phyloP scores from a whole-genome alignment of 441 rosid genomes.

The Brassica hybrid region DNA sequence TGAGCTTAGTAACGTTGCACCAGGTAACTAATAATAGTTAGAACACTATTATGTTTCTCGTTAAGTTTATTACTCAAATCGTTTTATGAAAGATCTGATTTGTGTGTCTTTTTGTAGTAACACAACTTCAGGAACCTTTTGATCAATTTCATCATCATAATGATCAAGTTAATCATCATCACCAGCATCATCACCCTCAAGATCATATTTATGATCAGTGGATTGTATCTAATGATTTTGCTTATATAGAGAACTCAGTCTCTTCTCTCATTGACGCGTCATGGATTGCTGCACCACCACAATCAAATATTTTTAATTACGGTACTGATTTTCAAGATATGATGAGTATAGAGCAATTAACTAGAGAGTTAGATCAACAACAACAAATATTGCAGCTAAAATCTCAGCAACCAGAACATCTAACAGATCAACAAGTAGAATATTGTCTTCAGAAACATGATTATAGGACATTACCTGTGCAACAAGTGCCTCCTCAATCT shows the following conservation, averaged over 20 bases:
- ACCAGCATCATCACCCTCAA: not conserved
- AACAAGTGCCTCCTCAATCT: not conserved
- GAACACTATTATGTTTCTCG: not conserved
- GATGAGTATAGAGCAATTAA: not conserved
- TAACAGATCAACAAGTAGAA: not conserved
- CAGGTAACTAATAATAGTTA: constrained; percentile 2
- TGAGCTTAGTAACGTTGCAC: not conserved
- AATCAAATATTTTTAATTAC: not conserved
- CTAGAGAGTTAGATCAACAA: not conserved
- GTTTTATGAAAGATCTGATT: not conserved
- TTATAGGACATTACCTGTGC: not conserved
- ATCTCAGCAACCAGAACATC: not conserved
- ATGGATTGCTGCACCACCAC: not conserved
- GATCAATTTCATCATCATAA: not conserved
- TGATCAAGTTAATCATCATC: not conserved
- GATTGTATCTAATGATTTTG: constrained; percentile 3
- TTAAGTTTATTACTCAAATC: not conserved
- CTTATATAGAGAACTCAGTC: not conserved
- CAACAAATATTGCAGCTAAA: not conserved
- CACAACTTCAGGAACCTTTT: constrained; percentile 4
- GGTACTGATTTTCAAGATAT: not conserved
- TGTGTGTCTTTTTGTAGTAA: constrained; percentile 1
- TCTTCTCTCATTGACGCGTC: not conserved
- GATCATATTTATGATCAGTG: constrained; percentile 7
- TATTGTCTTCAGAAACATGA: not conserved